phyloP scores from a whole-genome alignment of 352 stramenopile species.

The Phytophthora sp. region DNA sequence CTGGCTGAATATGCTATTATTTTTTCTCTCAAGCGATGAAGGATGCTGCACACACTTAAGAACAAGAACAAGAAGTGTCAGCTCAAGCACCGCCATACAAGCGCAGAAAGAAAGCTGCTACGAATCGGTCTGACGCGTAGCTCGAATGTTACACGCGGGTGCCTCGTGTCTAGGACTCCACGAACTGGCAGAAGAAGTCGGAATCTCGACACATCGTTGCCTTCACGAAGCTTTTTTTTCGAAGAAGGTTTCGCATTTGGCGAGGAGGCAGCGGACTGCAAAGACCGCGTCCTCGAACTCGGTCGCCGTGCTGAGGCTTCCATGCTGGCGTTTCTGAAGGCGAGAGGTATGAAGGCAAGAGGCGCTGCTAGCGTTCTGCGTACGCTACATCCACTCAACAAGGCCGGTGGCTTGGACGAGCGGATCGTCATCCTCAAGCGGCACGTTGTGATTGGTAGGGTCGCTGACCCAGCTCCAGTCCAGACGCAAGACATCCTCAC shows the following conservation, averaged over 20 bases:
- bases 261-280: background rate
- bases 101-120: no score
- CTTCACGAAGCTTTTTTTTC: conserved; percentile 30
- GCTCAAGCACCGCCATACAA: no score
- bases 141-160: no score
- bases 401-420: background rate
- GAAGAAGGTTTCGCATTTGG: conserved; percentile 17
- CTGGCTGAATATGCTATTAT: no score
- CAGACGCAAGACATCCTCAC: background rate
- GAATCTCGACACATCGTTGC: conserved; percentile 22
- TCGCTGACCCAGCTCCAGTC: background rate
- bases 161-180: conserved; percentile 8
- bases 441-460: background rate
- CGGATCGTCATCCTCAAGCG: background rate
- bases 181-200: conserved; percentile 27
- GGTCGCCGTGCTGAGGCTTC: background rate
- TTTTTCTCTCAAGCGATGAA: no score
- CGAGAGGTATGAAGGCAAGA: background rate
- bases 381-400: background rate
- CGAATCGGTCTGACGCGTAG: no score
- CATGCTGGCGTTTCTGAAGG: conserved; percentile 14
- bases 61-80: background rate
- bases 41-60: no score
- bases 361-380: conserved; percentile 7
- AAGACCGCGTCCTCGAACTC: conserved; percentile 8